These are phyloP conservation scores for Apophysomyces sp. DNA, from an alignment of 371 early-diverging fungal genomes.

Conservation along the genomic window DNA sequence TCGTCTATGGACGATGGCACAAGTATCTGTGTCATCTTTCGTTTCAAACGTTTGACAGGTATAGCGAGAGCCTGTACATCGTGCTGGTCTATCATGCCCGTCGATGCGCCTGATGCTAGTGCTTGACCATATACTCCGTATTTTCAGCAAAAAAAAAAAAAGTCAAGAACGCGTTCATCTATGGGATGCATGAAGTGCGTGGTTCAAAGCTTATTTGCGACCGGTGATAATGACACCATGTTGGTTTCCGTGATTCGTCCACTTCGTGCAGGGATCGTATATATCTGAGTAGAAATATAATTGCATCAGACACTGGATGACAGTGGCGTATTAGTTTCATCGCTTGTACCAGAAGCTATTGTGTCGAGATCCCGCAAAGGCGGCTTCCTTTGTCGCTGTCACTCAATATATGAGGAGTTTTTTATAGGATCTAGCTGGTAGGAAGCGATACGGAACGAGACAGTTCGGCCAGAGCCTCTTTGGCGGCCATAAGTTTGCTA, in stretches of 20 bases:
- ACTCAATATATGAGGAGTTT: too few relatives aligned
- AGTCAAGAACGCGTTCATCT: too few relatives aligned
- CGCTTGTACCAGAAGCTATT: neutral
- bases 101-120: neutral
- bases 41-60: neutral
- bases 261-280: neutral
- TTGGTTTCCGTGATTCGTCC: neutral
- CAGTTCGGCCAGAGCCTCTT: too few relatives aligned
- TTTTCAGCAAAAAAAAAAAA: neutral
- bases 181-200: conserved; percentile 20
- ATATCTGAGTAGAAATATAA: neutral
- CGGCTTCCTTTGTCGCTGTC: too few relatives aligned
- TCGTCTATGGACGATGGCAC: neutral
- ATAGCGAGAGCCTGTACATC: neutral
- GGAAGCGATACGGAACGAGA: too few relatives aligned
- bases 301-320: neutral
- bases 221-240: conserved; percentile 62
- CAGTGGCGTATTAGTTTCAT: neutral
- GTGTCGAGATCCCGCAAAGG: neutral
- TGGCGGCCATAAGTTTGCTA: too few relatives aligned
- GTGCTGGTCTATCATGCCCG: neutral
- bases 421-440: too few relatives aligned
- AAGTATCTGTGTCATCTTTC: neutral
- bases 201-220: conserved; percentile 79
- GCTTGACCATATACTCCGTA: neutral